Evolutionary conservation across 1,284 basidiomycete species (phyloP), one percentile per base, ranked within the genome.

Genomic region (Microbotryum lychnidis-dioicae): DNA sequence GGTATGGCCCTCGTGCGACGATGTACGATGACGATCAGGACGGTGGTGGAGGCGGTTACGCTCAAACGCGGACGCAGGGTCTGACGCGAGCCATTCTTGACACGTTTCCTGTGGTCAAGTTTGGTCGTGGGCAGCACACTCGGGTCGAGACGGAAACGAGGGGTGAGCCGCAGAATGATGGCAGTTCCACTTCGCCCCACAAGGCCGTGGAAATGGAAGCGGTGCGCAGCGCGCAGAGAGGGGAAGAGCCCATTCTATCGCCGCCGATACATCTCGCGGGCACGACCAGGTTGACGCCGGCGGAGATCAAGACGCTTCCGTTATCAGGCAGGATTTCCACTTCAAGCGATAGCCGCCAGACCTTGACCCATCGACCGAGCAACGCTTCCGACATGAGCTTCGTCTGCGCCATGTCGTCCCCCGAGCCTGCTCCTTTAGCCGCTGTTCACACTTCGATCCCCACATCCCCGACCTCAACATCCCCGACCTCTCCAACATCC

Each of bases 91-190:
- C 92, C 29, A 91, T 96, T 59, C 79, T 96, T 58, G 91, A 96
- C 71, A 94, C 91, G 1, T 96, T 96, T 78, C 91, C 91, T 2
- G 78, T 94, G 61, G 85, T 93, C 75, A 90, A 91, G 75, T 96
- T 92, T 73, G 83, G 83, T 51, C 69, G 74, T 16, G 27, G 47
- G 33, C 45, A 20, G 16, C 33, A 21, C 21, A 18, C 18, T 29
- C 46, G 29, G 33, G 44, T 56, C 18, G 54, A 50, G 10, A 37
- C 33, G 56, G 44, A 18, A 56, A 62, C 20, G 37, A 42, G 37
- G 37, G 37, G 37, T 18, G n/a, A 54, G 50, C 20, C 55, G 54
- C n/a, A 56, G 37, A 18, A 44, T 42, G 55, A 56, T 46, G 54
- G 54, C 33, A 56, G 42, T 21, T 18, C 37, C 29, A 56, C 66